Base-by-base conservation (phyloP, 805 yeast species). In the Saturnispora hagleri region DNA sequence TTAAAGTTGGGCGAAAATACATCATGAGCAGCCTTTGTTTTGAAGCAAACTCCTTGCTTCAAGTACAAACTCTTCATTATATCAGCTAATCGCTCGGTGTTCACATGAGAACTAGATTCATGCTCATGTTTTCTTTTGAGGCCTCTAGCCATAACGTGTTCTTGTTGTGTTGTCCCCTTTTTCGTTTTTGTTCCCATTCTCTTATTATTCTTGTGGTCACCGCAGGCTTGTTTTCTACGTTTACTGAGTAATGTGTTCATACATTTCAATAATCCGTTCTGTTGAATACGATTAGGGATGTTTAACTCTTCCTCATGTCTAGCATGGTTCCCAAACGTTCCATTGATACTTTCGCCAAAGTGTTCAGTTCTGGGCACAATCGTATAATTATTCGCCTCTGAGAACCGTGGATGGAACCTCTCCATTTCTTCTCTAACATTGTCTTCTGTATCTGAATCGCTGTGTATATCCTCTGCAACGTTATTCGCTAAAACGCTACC, bases 21-120 rank as follows among this genome's bases (percentile, higher is more conserved):
- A 15, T 41, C 35, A 43, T 49, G 47, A 15, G 47, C 47, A 17
- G 8, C 26, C 9, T 43, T 20, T 42, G 35, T 35, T 43, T 33
- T 35, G n/a, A 49, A 50, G 13, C 31, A 43, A 17, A 42, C n/a
- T 6, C 52, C 52, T 18, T 35, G 48, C 33, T 38, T 50, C 22
- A 50, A 34, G 31, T 50, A 50, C 17, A 43, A n/a, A 13, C 48
- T 50, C 15, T 38, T 36, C 52, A 44, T 50, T 7, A 50, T 22
- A 8, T 43, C 51, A 3, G 36, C 12, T 7, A 17, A 20, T 13
- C 28, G 34, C 4, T 10, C 10, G 13, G 43, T 43, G 36, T 35
- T 43, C 9, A 35, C n/a, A 43, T 17, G 18, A 10, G 17, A 13
- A 6, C 13, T 24, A 15, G 24, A n/a, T 5, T 7, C 8, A 3